Percentiles rank a stretch among this genome's conserved stretches.
Conservation (phyloP, 768 basidiomycete species). For the Podaxis sp. region DNA sequence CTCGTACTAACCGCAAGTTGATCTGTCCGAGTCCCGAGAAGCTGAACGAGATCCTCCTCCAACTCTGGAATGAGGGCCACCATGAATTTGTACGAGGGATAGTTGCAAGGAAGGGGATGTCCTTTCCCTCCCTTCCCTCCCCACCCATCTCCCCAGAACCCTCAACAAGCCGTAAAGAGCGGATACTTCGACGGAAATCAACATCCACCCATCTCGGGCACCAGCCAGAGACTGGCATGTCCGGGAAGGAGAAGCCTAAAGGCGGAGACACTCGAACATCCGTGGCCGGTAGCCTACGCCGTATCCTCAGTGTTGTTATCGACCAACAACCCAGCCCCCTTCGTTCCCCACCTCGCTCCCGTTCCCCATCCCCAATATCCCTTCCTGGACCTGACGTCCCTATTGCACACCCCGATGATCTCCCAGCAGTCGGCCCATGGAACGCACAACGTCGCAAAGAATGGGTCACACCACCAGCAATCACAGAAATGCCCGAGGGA, state of each 20-base stretch:
- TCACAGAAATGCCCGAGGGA: not conserved
- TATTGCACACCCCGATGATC: not conserved
- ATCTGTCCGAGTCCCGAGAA: constrained; percentile 4
- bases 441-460: not conserved
- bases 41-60: not conserved
- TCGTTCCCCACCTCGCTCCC: not conserved
- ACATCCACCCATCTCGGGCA: not conserved
- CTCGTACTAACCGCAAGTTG: not conserved
- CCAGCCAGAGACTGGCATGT: not conserved
- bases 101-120: not conserved
- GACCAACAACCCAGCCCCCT: not conserved
- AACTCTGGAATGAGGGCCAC: constrained; percentile 9
- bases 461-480: not conserved
- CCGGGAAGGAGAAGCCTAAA: not conserved
- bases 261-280: not conserved
- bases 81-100: constrained; percentile 1
- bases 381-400: not conserved
- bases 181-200: not conserved
- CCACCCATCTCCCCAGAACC: not conserved
- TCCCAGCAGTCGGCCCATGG: constrained; percentile 6
- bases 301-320: constrained; percentile 7
- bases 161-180: not conserved
- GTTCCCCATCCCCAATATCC: not conserved
- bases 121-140: not conserved
- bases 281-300: not conserved